Conservation (phyloP, 768 basidiomycete species). For the Leccinum broughii region DNA sequence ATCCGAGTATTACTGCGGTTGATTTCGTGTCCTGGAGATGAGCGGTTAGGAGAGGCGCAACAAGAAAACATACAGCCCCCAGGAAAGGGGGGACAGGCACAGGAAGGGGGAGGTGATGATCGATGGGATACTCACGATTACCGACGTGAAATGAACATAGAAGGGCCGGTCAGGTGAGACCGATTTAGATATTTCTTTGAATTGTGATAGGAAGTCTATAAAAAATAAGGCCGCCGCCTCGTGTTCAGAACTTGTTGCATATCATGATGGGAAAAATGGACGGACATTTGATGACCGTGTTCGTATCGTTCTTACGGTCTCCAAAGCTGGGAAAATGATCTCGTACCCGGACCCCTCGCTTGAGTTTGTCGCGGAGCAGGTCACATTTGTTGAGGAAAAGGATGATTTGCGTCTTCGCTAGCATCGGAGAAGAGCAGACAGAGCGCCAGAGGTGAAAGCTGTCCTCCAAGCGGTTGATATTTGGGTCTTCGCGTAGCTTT, state of each 20-base stretch:
- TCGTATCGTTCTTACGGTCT: conserved; percentile 67
- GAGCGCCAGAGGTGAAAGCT: conserved; percentile 75
- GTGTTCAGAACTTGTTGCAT: conserved; percentile 12
- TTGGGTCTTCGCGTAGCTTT: conserved; percentile 65
- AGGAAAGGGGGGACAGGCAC: conserved; percentile 10
- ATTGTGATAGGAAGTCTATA: conserved; percentile 77
- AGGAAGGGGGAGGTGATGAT: not conserved
- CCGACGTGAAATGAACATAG: conserved; percentile 73
- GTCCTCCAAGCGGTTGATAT: conserved; percentile 75
- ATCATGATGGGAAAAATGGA: conserved; percentile 11
- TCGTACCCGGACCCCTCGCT: conserved; percentile 61
- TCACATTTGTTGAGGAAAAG: conserved; percentile 71
- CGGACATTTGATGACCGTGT: conserved; percentile 71
- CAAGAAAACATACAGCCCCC: not conserved
- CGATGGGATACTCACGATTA: conserved; percentile 55
- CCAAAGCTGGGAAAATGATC: conserved; percentile 75
- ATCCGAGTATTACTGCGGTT: conserved; percentile 68
- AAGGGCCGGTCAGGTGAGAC: conserved; percentile 67
- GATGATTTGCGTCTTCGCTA: conserved; percentile 53
- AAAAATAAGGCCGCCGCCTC: conserved; percentile 2
- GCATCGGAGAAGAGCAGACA: conserved; percentile 67
- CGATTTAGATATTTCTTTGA: conserved; percentile 68
- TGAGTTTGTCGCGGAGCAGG: conserved; percentile 69
- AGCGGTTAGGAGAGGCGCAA: conserved; percentile 9
- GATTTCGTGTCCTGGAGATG: conserved; percentile 65